A percentile compares a stretch with the other conserved stretches of the same genome.
Conservation (phyloP, 2,329 filamentous ascomycete species). For the Metarhizium sp. region DNA sequence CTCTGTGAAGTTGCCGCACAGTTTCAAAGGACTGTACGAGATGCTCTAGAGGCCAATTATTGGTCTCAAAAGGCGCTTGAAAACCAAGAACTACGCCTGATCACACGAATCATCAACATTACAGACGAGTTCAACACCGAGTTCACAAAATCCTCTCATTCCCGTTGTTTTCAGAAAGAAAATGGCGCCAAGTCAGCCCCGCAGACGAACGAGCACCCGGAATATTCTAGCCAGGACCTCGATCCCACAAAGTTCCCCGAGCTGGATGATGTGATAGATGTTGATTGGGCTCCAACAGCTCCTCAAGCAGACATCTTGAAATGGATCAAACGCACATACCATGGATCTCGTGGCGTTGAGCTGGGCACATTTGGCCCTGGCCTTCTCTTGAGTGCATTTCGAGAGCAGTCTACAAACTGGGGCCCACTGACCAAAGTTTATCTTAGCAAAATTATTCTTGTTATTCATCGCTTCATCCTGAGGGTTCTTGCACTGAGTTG, state of each 20-base stretch:
- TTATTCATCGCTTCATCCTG: slow-evolving; percentile 44
- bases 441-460: slow-evolving; percentile 37
- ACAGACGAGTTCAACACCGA: not conserved
- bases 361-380: slow-evolving; percentile 21
- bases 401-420: slow-evolving; percentile 47
- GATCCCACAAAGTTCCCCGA: not conserved
- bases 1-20: not conserved
- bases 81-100: not conserved
- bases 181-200: too few relatives aligned
- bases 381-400: slow-evolving; percentile 37
- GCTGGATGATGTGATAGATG: slow-evolving; percentile 2
- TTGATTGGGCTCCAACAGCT: not conserved
- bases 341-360: slow-evolving; percentile 5
- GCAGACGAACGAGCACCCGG: not conserved
- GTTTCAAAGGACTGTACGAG: slow-evolving; percentile 1
- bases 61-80: not conserved
- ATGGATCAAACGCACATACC: slow-evolving; percentile 13
- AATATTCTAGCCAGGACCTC: not conserved
- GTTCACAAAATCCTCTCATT: not conserved
- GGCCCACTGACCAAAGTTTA: slow-evolving; percentile 34
- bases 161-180: not conserved
- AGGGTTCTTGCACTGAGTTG: slow-evolving; percentile 32
- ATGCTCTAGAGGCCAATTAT: slow-evolving; percentile 2
- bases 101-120: slow-evolving; percentile 1
- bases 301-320: slow-evolving; percentile 7